Conservation (phyloP, 208 protist species). For the Angomonas desouzai region DNA sequence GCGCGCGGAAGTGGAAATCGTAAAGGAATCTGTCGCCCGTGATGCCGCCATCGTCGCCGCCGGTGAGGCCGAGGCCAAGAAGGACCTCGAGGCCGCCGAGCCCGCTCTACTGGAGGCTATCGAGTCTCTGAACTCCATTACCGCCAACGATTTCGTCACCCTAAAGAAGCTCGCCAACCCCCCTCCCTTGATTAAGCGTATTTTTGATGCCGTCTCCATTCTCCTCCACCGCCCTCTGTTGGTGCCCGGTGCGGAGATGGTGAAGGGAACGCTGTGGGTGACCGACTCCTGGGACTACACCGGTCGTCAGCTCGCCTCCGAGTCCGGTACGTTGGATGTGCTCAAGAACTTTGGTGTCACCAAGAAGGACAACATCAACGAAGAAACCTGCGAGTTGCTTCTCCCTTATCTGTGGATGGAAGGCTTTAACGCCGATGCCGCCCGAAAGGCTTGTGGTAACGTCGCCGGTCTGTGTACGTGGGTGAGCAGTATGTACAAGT, state of each 20-base stretch:
- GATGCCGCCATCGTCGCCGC: slow-evolving; percentile 87
- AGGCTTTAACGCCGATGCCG: slow-evolving; percentile 93
- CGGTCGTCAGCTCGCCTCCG: slow-evolving; percentile 76
- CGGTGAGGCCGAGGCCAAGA: slow-evolving; percentile 94
- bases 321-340: slow-evolving; percentile 67
- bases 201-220: slow-evolving; percentile 98
- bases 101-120: slow-evolving; percentile 93
- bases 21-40: slow-evolving; percentile 88
- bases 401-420: slow-evolving; percentile 95
- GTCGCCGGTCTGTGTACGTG: slow-evolving; percentile 95
- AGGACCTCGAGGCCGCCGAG: slow-evolving; percentile 92
- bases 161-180: slow-evolving; percentile 95
- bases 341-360: slow-evolving; percentile 81
- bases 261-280: slow-evolving; percentile 87
- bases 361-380: slow-evolving; percentile 96
- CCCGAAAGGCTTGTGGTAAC: slow-evolving; percentile 90
- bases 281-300: slow-evolving; percentile 90
- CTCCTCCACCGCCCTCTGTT: slow-evolving; percentile 79
- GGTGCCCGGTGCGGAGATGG: slow-evolving; percentile 67
- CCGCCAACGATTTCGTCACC: slow-evolving; percentile 90
- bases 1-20: slow-evolving; percentile 92
- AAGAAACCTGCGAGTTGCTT: slow-evolving; percentile 98
- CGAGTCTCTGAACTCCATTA: slow-evolving; percentile 93
- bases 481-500: slow-evolving; percentile 96
- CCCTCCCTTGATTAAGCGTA: slow-evolving; percentile 95